Evolutionary conservation across 2,329 filamentous ascomycete genomes (phyloP), one percentile per base, ranked within the genome.

Genomic region (Penicillium sp.): DNA sequence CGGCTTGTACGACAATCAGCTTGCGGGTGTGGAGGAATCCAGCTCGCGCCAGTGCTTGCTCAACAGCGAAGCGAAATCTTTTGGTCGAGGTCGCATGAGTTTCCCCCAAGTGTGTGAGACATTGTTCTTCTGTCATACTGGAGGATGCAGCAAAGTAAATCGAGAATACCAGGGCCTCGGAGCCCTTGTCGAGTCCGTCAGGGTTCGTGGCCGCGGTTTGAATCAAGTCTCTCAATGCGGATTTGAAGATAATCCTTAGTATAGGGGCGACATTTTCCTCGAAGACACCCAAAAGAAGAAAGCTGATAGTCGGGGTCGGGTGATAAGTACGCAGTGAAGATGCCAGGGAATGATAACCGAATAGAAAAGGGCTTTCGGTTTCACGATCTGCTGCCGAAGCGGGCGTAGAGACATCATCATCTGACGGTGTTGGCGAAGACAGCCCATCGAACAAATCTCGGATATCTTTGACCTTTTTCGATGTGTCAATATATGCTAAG

Each of bases 41-140:
- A 31, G 52, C 52, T 16, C 52, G 45, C 14, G 21, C 44, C 8
- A 54, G 31, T 13, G 46, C 52, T 32, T 54, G 45, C 31, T 45
- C 16, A 1, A 34, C 32, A 9, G 44, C 44, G n/a, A 48, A 47
- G 21, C 29, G n/a, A 34, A 24, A 53, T 9, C 43, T 10, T 18
- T 48, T 24, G 2, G 14, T 10, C 9, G 44, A 2, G 5, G 44
- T 22, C 6, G 38, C 21, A 10, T 48, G 44, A 13, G 27, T 10
- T 44, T 14, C 16, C 14, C 18, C 27, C 11, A 22, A 39, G 10
- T 18, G 7, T 36, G 34, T 1, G 27, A 39, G 29, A 44, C 50
- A 48, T 44, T 48, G 22, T 45, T 24, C 36, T 46, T n/a, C 13
- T 24, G 49, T 24, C 29, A 44, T 21, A 16, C 18, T 39, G 5